Evolutionary conservation across 2,329 filamentous ascomycete genomes (phyloP).

Genomic region (Corniculantispora saksenae): DNA sequence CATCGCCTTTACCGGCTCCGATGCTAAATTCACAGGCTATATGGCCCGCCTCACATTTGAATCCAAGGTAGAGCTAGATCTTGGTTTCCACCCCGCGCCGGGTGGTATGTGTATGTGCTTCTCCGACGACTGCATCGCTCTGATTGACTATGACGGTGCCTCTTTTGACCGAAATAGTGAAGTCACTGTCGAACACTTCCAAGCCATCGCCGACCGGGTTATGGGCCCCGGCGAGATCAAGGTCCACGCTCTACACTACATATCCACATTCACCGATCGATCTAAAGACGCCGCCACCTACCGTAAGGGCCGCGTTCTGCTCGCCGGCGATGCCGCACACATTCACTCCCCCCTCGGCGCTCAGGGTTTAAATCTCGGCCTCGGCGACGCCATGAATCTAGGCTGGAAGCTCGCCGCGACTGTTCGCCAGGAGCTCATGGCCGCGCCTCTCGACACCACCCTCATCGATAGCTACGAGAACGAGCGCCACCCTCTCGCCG

Average conservation of each 20-base stretch:
- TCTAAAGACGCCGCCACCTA: conserved; percentile 34
- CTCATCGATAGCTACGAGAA: conserved; percentile 48
- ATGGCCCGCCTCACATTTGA: conserved; percentile 35
- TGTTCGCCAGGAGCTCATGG: conserved; percentile 25
- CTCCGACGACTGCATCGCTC: conserved; percentile 27
- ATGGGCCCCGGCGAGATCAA: conserved; percentile 27
- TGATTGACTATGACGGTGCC: conserved; percentile 28
- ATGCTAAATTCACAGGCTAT: conserved; percentile 39
- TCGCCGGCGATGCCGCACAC: conserved; percentile 53
- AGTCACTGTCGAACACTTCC: conserved; percentile 24
- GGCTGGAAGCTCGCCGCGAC: conserved; percentile 50
- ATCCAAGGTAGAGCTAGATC: conserved; percentile 28
- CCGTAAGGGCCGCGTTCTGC: conserved; percentile 43
- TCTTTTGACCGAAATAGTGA: conserved; percentile 24
- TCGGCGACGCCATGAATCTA: conserved; percentile 51
- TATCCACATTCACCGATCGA: conserved; percentile 28
- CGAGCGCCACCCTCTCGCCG: conserved; percentile 48
- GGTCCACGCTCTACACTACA: conserved; percentile 29
- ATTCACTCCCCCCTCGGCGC: conserved; percentile 50
- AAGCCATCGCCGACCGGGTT: conserved; percentile 25
- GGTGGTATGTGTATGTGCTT: conserved; percentile 28
- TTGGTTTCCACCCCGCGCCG: conserved; percentile 27
- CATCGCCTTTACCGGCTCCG: conserved; percentile 39
- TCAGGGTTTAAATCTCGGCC: conserved; percentile 53
- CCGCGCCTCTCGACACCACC: background rate